phyloP scores from a whole-genome alignment of 2,329 filamentous ascomycete genomes.

The Monilinia laxa region DNA sequence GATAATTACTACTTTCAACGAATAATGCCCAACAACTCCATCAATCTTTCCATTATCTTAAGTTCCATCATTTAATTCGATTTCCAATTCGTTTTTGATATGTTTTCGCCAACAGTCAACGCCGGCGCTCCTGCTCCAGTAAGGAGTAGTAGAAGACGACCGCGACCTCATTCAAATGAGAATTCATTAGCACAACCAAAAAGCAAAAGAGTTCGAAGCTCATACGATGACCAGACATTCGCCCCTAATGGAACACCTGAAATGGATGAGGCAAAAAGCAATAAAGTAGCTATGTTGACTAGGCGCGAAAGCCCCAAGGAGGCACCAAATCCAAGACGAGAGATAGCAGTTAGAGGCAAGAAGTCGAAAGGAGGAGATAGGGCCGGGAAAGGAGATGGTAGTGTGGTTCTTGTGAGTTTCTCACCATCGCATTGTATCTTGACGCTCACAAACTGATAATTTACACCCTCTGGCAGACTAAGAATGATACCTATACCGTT shows the following conservation, averaged over 20 bases:
- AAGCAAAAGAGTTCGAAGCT: conserved; percentile 61
- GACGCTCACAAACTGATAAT: conserved; percentile 17
- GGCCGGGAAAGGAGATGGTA: conserved; percentile 68
- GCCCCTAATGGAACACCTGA: conserved; percentile 51
- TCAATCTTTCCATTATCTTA: neutral
- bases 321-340: conserved; percentile 41
- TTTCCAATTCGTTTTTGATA: conserved; percentile 35
- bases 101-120: conserved; percentile 59
- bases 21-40: conserved; percentile 9
- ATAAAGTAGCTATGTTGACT: conserved; percentile 46
- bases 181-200: conserved; percentile 56
- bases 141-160: conserved; percentile 57
- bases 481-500: conserved; percentile 80
- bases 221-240: conserved; percentile 57
- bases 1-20: neutral
- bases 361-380: conserved; percentile 64
- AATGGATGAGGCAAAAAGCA: conserved; percentile 56
- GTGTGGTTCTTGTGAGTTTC: conserved; percentile 59
- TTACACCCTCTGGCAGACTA: conserved; percentile 56
- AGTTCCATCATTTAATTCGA: neutral
- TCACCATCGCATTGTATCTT: neutral
- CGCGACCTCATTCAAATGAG: conserved; percentile 59
- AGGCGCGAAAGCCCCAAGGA: conserved; percentile 39
- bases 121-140: conserved; percentile 54
- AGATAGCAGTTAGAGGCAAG: conserved; percentile 60